These are phyloP conservation scores for Penicillium herquei DNA, from an alignment of 495 filamentous ascomycete species.

Conservation along the genomic window DNA sequence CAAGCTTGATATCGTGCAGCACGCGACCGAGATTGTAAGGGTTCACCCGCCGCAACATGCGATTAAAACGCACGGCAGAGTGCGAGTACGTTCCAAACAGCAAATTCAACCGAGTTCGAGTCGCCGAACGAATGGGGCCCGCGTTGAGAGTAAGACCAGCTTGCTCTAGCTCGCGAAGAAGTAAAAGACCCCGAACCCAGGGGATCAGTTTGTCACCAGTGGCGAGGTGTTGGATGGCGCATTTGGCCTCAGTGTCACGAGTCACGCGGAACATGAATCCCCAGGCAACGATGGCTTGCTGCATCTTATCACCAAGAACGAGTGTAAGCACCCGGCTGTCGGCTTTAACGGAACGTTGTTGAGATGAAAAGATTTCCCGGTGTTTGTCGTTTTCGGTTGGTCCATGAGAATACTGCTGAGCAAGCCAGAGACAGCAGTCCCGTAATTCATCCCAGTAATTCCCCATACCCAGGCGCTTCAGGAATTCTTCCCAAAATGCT, in stretches of 20 bases:
- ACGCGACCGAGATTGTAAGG: constrained; percentile 32
- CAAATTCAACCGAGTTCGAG: constrained; percentile 47
- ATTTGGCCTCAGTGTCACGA: constrained; percentile 4
- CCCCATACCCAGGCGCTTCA: constrained; percentile 42
- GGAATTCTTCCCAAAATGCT: constrained; percentile 40
- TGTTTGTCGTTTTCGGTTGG: background rate
- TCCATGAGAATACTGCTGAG: constrained; percentile 31
- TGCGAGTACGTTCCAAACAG: constrained; percentile 43
- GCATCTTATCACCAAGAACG: constrained; percentile 47
- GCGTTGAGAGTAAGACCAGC: constrained; percentile 43
- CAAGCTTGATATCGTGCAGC: constrained; percentile 29
- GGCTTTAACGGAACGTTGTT: background rate
- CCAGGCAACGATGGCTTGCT: constrained; percentile 57
- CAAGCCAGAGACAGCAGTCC: constrained; percentile 44
- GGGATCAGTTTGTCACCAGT: constrained; percentile 23
- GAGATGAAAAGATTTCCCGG: background rate
- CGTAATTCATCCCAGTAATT: constrained; percentile 36
- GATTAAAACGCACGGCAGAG: constrained; percentile 33
- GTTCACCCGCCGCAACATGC: constrained; percentile 35
- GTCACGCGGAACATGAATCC: constrained; percentile 49
- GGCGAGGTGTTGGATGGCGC: background rate
- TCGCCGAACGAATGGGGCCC: constrained; percentile 37
- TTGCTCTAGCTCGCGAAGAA: constrained; percentile 50
- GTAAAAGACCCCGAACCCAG: constrained; percentile 50
- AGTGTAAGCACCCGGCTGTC: constrained; percentile 30